Conservation (phyloP, 768 basidiomycete species). For the Termitomyces sp. region DNA sequence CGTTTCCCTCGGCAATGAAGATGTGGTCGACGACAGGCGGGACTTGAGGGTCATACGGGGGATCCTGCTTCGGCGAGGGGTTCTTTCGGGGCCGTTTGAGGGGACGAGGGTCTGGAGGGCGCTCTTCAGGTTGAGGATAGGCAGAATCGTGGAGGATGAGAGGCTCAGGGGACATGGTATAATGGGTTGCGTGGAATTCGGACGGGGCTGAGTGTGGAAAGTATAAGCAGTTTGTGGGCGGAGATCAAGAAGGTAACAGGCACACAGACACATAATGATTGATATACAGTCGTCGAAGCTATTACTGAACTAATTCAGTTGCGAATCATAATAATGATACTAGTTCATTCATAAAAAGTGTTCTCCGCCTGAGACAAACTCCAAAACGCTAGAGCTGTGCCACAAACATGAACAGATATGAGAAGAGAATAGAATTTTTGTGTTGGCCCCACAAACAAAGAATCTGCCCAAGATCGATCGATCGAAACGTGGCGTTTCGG, state of each 20-base stretch:
- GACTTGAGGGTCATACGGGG: constrained; percentile 17
- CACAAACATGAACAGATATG: neutral
- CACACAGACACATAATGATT: constrained; percentile 8
- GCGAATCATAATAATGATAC: neutral
- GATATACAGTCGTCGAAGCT: constrained; percentile 5
- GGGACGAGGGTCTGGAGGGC: constrained; percentile 23
- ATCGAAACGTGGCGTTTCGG: constrained; percentile 3
- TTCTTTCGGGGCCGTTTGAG: constrained; percentile 43
- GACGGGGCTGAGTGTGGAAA: constrained; percentile 19
- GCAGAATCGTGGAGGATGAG: constrained; percentile 2
- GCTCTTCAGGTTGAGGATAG: constrained; percentile 1
- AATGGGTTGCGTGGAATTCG: constrained; percentile 19
- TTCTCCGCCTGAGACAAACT: neutral
- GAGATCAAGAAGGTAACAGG: constrained; percentile 17
- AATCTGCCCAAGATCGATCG: neutral
- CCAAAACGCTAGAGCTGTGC: neutral
- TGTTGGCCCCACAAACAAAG: neutral
- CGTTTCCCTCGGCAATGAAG: constrained; percentile 43
- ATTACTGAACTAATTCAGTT: neutral
- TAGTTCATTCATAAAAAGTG: constrained; percentile 5
- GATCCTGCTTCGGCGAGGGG: constrained; percentile 20
- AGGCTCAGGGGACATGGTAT: constrained; percentile 15
- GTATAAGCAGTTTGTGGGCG: constrained; percentile 14
- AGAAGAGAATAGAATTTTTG: neutral
- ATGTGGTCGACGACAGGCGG: constrained; percentile 36